A percentile compares a stretch with the other conserved stretches of the same genome.
Evolutionary conservation across 345 rosid species (phyloP).

Genomic region (Dipteronia sinensis): DNA sequence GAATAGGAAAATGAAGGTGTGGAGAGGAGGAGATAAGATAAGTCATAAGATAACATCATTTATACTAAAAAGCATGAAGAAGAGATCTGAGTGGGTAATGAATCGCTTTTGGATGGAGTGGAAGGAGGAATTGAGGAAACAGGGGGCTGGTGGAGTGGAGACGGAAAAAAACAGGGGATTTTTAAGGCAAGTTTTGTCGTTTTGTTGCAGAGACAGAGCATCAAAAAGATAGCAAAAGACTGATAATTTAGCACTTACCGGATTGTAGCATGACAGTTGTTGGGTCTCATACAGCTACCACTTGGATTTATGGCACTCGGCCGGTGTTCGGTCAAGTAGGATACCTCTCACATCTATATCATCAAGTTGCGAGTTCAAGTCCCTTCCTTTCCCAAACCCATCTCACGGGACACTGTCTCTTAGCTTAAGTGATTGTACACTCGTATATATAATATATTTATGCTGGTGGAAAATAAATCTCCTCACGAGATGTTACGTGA

Average conservation of each 20-base stretch:
- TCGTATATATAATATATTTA: too few species aligned
- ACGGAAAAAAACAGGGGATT: slow-evolving; percentile 20
- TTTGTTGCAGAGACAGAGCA: slow-evolving; percentile 10
- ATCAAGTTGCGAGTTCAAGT: too few species aligned
- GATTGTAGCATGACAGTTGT: too few species aligned
- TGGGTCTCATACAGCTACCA: too few species aligned
- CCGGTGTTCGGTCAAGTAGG: too few species aligned
- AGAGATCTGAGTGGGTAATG: background rate
- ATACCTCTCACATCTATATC: too few species aligned
- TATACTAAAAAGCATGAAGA: background rate
- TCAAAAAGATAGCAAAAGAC: background rate
- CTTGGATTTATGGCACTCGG: too few species aligned
- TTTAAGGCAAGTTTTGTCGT: slow-evolving; percentile 18
- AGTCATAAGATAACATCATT: background rate
- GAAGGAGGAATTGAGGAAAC: slow-evolving; percentile 16
- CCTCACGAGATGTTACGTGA: too few species aligned
- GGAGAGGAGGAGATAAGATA: background rate
- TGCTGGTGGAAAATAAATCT: too few species aligned
- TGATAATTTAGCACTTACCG: background rate
- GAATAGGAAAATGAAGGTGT: background rate
- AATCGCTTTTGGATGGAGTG: background rate
- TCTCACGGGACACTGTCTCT: too few species aligned
- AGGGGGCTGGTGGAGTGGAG: background rate
- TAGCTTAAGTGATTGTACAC: too few species aligned
- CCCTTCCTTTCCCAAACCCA: too few species aligned